Evolutionary conservation across 2,329 filamentous ascomycete genomes (phyloP), one percentile per base, ranked within the genome.

Genomic region (Diplodia intermedia): DNA sequence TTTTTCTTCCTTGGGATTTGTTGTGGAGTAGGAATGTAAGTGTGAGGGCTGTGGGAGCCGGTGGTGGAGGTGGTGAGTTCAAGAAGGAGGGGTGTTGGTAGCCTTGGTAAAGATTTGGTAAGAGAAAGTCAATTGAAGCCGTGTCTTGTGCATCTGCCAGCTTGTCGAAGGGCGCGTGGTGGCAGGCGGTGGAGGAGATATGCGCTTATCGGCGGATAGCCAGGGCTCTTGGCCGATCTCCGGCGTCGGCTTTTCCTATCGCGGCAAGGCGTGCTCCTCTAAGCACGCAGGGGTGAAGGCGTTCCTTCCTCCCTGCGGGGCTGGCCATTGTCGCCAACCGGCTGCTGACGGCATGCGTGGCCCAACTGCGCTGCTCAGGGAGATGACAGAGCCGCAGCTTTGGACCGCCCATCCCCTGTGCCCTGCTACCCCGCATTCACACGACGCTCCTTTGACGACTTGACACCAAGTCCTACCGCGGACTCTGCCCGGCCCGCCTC

Each of bases 161-260:
- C 26, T 11, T 38, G 31, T 52, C 43, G 47, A 23, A 63, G 60
- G 60, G 60, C 60, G 60, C 31, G 47, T 14, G 50, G 38, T 26
- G 33, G 11, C 3, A 26, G 43, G 60, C 40, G 57, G 40, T 47
- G 60, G 40, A 47, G 57, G 57, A 62, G 57, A 62, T 62, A n/a
- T 63, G 60, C 60, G 60, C 60, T 63, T 63, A 63, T 52, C 60
- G 43, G 47, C 60, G 60, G 60, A 31, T 63, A 63, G 31, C 43
- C 15, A 63, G 60, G 60, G 60, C 47, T 52, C n/a, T 52, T 52
- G 47, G 36, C 60, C 60, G 60, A 63, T 63, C 60, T 38, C 60
- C 60, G 60, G 23, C 60, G 33, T 52, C 60, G 60, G 60, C 12
- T 33, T 26, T 52, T 63, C 60, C 60, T 63, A 63, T 63, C 47